Conservation (phyloP, 192 early-diverging fungal species). For the Linnemannia schmuckeri region DNA sequence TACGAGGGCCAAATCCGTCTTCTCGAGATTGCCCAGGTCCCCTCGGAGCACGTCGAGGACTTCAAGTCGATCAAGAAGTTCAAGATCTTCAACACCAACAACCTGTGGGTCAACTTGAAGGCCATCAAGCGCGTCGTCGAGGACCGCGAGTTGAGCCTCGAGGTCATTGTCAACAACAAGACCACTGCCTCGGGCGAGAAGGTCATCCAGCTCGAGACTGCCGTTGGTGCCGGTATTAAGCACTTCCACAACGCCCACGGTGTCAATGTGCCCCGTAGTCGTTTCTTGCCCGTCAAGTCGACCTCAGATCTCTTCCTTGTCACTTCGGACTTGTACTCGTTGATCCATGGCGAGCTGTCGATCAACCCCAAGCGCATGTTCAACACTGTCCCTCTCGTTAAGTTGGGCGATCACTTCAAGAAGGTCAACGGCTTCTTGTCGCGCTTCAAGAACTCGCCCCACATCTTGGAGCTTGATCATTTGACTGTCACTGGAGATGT, state of each 20-base stretch:
- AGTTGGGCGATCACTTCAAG: conserved; percentile 98
- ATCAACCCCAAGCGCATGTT: conserved; percentile 95
- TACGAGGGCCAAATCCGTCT: conserved; percentile 93
- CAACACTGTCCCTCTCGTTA: conserved; percentile 90
- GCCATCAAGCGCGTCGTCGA: conserved; percentile 88
- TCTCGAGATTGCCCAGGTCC: conserved; percentile 99
- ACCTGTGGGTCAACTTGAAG: conserved; percentile 85
- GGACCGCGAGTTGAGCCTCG: conserved; percentile 78
- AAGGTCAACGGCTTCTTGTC: conserved; percentile 89
- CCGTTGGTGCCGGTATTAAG: conserved; percentile 98
- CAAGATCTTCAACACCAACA: conserved; percentile 99
- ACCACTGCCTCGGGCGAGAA: conserved; percentile 91
- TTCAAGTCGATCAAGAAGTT: conserved; percentile 99
- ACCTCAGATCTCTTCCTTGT: conserved; percentile 97
- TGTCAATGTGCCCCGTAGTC: conserved; percentile 94
- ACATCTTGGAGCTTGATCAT: conserved; percentile 97
- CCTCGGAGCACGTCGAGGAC: conserved; percentile 93
- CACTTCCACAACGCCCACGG: conserved; percentile 94
- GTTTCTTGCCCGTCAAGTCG: conserved; percentile 98
- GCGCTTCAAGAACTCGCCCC: conserved; percentile 92
- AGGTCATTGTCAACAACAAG: conserved; percentile 97
- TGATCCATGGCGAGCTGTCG: conserved; percentile 90
- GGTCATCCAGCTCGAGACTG: conserved; percentile 97
- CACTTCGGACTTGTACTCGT: conserved; percentile 91
- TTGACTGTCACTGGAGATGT: conserved; percentile 98